These are phyloP conservation scores for Houttuynia cordata DNA, from an alignment of 164 flowering plant genomes.

Conservation along the genomic window DNA sequence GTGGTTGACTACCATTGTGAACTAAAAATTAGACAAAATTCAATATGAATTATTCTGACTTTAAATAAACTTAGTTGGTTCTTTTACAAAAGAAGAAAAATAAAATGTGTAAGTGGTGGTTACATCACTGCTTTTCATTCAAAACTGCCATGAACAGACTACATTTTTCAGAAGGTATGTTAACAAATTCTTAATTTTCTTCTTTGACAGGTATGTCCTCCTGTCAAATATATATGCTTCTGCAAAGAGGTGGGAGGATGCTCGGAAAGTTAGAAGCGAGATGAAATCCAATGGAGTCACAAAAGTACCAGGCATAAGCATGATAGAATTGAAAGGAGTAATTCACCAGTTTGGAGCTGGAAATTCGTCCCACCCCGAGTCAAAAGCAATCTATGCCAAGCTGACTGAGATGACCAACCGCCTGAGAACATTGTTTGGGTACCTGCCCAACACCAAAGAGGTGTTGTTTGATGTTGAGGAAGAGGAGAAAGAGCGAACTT, in stretches of 20 bases:
- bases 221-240: constrained; percentile 19
- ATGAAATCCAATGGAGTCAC: constrained; percentile 14
- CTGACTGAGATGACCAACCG: constrained; percentile 15
- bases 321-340: constrained; percentile 21
- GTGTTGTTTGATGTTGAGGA: constrained; percentile 21
- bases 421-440: constrained; percentile 12
- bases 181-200: not conserved
- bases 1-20: too few relatives aligned
- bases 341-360: constrained; percentile 20
- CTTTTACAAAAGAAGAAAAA: too few relatives aligned
- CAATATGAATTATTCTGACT: too few relatives aligned
- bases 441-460: constrained; percentile 18
- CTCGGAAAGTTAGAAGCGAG: constrained; percentile 11
- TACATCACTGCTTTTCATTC: too few relatives aligned
- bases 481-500: constrained; percentile 21
- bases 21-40: too few relatives aligned
- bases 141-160: too few relatives aligned
- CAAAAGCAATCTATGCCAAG: constrained; percentile 11
- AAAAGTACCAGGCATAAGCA: constrained; percentile 17
- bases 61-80: too few relatives aligned
- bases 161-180: not conserved
- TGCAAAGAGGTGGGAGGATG: constrained; percentile 18
- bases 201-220: constrained; percentile 17
- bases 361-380: constrained; percentile 17
- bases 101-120: too few relatives aligned